A percentile compares a stretch with the other conserved stretches of the same genome.
Evolutionary conservation across 169 alveolate genomes (phyloP).

Genomic region (Cryptosporidium tyzzeri): DNA sequence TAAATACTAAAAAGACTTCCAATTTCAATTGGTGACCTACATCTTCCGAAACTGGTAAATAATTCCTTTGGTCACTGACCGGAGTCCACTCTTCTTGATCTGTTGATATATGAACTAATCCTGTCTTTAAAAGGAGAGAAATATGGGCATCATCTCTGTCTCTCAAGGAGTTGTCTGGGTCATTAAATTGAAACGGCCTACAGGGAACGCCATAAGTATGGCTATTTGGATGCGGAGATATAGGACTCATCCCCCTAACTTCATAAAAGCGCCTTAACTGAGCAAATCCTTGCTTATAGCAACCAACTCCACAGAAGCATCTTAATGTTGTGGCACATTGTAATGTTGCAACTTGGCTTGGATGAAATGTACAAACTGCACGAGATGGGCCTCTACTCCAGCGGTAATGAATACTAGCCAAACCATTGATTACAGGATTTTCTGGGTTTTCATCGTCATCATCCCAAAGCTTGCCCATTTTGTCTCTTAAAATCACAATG

Average conservation of each 20-base stretch:
- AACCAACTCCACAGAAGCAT: conserved; percentile 82
- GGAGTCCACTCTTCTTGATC: conserved; percentile 80
- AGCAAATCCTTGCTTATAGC: conserved; percentile 81
- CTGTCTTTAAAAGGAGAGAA: conserved; percentile 80
- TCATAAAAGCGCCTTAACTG: conserved; percentile 82
- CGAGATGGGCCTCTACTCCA: conserved; percentile 86
- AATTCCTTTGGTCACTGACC: conserved; percentile 80
- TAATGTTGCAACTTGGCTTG: conserved; percentile 81
- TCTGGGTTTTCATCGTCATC: conserved; percentile 77
- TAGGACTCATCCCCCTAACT: conserved; percentile 79
- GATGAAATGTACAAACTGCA: conserved; percentile 85
- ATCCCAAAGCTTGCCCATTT: conserved; percentile 80
- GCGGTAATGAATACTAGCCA: conserved; percentile 80
- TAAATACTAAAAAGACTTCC: conserved; percentile 80
- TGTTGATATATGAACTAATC: conserved; percentile 76
- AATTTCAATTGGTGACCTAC: conserved; percentile 83
- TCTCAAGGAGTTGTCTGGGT: conserved; percentile 78
- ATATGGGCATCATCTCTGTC: conserved; percentile 82
- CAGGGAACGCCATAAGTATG: conserved; percentile 86
- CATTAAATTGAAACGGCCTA: conserved; percentile 82
- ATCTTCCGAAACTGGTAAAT: conserved; percentile 81
- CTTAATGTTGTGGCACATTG: conserved; percentile 84
- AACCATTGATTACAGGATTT: conserved; percentile 77
- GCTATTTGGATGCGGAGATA: conserved; percentile 83
- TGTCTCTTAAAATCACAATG: conserved; percentile 81